Evolutionary conservation across 148 eudicot species (phyloP).

Genomic region (Nyssa sinensis): DNA sequence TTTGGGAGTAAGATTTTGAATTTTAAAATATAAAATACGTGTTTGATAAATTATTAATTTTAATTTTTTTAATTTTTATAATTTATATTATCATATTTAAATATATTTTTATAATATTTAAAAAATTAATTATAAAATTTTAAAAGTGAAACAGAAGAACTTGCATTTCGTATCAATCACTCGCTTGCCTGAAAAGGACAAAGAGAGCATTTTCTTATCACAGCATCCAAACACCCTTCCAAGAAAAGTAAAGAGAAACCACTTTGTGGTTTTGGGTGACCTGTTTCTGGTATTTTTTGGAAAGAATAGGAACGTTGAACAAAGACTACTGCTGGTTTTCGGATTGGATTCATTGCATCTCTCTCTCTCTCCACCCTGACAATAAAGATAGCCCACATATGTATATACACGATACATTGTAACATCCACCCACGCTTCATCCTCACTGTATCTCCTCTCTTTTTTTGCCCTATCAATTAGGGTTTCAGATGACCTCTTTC

Average conservation of each 20-base stretch:
- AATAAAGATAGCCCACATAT: constrained; percentile 23
- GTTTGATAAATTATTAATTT: no score
- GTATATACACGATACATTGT: not conserved
- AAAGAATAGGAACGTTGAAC: constrained; percentile 13
- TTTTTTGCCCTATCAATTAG: constrained; percentile 48
- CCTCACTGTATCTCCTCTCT: not conserved
- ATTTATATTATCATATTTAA: no score
- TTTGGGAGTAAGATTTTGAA: no score
- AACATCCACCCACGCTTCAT: constrained; percentile 4
- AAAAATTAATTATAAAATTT: no score
- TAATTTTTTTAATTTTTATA: no score
- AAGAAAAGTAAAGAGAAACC: not conserved
- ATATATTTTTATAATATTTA: no score
- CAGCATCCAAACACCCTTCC: not conserved
- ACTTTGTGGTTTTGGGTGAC: not conserved
- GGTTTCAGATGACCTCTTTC: constrained; percentile 35
- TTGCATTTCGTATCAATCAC: no score
- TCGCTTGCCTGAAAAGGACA: no score
- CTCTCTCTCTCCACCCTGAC: constrained; percentile 18
- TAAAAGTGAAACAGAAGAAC: no score
- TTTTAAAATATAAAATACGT: no score
- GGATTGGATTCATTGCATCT: constrained; percentile 17
- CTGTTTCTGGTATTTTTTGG: not conserved
- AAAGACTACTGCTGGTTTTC: not conserved
- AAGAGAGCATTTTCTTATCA: not conserved